These are phyloP conservation scores for Fallopia convolvulus DNA, from an alignment of 148 eudicot species.

Conservation along the genomic window DNA sequence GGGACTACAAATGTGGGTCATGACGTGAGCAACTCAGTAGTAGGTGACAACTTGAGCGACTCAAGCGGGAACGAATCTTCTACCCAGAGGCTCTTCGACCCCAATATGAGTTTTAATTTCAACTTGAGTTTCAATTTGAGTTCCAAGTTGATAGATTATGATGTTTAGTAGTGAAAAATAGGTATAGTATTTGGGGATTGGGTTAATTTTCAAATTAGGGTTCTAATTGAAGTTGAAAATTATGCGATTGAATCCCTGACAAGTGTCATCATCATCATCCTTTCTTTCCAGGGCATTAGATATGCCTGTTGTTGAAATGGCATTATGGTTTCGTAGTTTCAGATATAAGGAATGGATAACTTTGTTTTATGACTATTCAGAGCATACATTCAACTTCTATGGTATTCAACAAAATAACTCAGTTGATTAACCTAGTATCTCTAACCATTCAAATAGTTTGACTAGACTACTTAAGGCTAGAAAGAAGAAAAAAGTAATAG, in stretches of 20 bases:
- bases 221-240: no score
- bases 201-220: no score
- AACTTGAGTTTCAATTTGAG: no score
- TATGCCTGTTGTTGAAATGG: constrained; percentile 37
- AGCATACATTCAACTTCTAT: not conserved
- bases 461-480: not conserved
- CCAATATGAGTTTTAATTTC: no score
- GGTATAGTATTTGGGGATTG: no score
- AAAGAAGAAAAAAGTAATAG: not conserved
- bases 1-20: no score
- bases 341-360: constrained; percentile 10
- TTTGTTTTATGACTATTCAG: not conserved
- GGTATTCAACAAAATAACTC: not conserved
- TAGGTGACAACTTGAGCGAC: no score
- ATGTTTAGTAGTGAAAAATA: no score
- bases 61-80: no score
- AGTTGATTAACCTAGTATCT: not conserved
- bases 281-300: constrained; percentile 21
- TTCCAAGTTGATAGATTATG: no score
- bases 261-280: constrained; percentile 26
- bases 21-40: no score
- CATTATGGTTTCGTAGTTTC: constrained; percentile 15
- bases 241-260: constrained; percentile 15
- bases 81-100: no score
- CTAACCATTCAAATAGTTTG: not conserved